Percentiles rank a stretch among this genome's conserved stretches.
Evolutionary conservation across 768 basidiomycete genomes (phyloP).

Genomic region (Suillus subalutaceus): DNA sequence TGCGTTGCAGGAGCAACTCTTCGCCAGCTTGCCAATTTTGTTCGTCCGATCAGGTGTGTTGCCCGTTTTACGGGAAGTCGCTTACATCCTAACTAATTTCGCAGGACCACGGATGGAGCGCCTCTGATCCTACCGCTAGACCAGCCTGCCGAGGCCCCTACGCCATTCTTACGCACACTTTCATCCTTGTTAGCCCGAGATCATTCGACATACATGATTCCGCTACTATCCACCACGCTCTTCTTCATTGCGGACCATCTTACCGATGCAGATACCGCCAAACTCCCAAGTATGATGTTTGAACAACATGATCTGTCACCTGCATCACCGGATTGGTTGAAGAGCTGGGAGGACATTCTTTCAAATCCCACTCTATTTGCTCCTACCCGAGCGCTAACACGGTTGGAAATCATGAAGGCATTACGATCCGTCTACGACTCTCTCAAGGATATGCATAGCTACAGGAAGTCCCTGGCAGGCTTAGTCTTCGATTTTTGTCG

Average conservation of each 20-base stretch:
- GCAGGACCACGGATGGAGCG: constrained; percentile 48
- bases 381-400: constrained; percentile 50
- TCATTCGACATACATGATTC: constrained; percentile 57
- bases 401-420: constrained; percentile 57
- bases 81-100: constrained; percentile 13
- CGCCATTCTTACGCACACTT: constrained; percentile 61
- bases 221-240: constrained; percentile 64
- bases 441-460: constrained; percentile 68
- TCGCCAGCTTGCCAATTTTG: constrained; percentile 57
- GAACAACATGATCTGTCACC: constrained; percentile 72
- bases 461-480: constrained; percentile 57
- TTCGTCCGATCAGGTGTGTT: constrained; percentile 59
- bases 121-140: constrained; percentile 54
- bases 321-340: constrained; percentile 71
- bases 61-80: background rate
- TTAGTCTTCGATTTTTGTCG: constrained; percentile 58
- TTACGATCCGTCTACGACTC: constrained; percentile 63
- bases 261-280: constrained; percentile 66
- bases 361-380: constrained; percentile 49
- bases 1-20: constrained; percentile 64
- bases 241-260: constrained; percentile 71
- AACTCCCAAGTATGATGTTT: constrained; percentile 62
- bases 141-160: constrained; percentile 57
- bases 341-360: constrained; percentile 64
- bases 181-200: constrained; percentile 67